phyloP scores from a whole-genome alignment of 2,329 filamentous ascomycete genomes.

The Diplodia scrobiculata region DNA sequence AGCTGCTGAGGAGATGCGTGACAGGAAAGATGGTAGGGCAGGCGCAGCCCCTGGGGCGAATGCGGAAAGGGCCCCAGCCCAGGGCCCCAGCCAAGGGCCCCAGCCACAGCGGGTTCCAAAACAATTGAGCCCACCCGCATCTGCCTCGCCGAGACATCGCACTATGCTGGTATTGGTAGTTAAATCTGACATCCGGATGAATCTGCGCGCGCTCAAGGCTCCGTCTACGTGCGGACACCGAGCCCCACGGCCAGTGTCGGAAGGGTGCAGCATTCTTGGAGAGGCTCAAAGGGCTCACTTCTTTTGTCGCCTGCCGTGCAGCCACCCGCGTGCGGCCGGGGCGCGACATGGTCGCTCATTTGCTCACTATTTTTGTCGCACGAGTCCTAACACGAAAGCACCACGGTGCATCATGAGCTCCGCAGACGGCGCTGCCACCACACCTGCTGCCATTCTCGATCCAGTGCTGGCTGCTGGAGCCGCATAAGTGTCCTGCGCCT shows the following conservation, averaged over 20 bases:
- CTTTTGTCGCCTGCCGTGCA: not conserved
- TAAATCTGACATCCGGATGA: too few species aligned
- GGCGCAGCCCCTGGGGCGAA: conserved; percentile 28
- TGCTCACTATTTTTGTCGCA: conserved; percentile 28
- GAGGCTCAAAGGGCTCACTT: too few species aligned
- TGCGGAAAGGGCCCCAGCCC: conserved; percentile 15
- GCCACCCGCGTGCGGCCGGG: conserved; percentile 12
- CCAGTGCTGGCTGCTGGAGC: conserved; percentile 10
- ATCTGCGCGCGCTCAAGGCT: too few species aligned
- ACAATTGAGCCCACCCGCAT: too few species aligned
- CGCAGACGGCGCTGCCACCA: conserved; percentile 8
- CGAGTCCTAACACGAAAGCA: conserved; percentile 21
- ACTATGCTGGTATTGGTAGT: too few species aligned
- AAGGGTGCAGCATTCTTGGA: not conserved
- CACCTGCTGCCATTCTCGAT: conserved; percentile 8
- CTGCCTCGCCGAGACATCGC: too few species aligned
- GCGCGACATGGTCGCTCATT: conserved; percentile 8
- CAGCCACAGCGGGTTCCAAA: too few species aligned
- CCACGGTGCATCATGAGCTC: conserved; percentile 20
- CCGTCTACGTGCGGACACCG: too few species aligned
- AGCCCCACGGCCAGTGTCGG: too few species aligned
- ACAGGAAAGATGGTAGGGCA: conserved; percentile 24
- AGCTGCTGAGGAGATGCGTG: conserved; percentile 22
- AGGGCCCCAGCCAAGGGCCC: too few species aligned
- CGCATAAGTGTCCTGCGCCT: conserved; percentile 9